Evolutionary conservation across 208 protist species (phyloP), one percentile per base, ranked within the genome.

Genomic region (Acanthamoeba triangularis): DNA sequence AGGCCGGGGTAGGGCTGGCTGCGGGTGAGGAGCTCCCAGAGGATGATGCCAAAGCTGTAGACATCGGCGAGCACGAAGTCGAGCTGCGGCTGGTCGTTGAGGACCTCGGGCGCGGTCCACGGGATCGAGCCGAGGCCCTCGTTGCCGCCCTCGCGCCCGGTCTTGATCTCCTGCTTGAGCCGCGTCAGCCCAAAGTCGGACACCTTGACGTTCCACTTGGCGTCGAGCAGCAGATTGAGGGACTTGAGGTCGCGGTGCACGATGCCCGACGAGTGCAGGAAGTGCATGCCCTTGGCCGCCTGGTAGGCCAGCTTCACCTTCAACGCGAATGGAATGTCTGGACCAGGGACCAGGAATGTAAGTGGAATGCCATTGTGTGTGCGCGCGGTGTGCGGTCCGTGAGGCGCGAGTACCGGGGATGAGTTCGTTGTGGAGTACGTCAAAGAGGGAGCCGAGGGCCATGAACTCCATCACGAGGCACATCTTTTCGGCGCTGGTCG

Each of bases 381-480:
- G 37, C 37, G 37, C 3, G 37, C 3, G 37, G 37, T 41, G 37
- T 41, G 37, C 37, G 37, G 37, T 41, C 2, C 1, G 37, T 41
- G 37, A 4, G 3, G 37, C 2, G 37, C 37, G 37, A 4, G 49
- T 54, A 20, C 13, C 7, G 49, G 49, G 7, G 49, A 54, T 54
- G 7, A 54, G 49, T 20, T 18, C 7, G 14, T 18, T 54, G 0
- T 54, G 14, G 49, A 54, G 49, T 18, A 85, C 76, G 3, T 85
- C 76, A 25, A 30, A 85, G 76, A 85, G 76, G 11, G 76, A 85
- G 1, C 61, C 52, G 2, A 72, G 37, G n/a, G n/a, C 33, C 61
- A 82, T 67, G 90, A 80, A 65, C 47, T 94, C 90, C 65, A 74
- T 94, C n/a, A 94, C 90, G 23, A 94, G 18, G 90, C 65, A 74